Base-by-base conservation (phyloP, 345 rosid species). In the Ceriops tagal region DNA sequence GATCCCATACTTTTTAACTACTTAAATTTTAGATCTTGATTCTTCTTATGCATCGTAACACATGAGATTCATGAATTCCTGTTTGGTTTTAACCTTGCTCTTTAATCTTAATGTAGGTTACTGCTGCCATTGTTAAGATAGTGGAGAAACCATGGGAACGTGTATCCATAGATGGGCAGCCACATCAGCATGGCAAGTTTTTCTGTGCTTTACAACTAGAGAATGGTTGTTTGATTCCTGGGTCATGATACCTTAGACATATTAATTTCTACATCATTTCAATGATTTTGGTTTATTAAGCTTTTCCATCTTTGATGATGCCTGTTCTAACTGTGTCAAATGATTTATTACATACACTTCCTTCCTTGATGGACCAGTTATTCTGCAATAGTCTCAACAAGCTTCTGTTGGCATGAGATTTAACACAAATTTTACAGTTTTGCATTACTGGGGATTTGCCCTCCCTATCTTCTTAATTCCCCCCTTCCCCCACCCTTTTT, bases 131-230 rank as follows among this genome's bases (percentile, higher is more conserved):
- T 16, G 84, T 92, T 28, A 90, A 64, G 62, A 79, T 95, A 71
- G 89, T 81, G 77, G 99, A 95, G 83, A 92, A 92, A 82, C 97
- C 96, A 0, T 95, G 99, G 99, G 96, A 92, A 71, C 96, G 97
- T 5, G 88, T 87, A 9, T 28, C 7, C 30, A 51, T 95, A 7
- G 82, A 84, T 46, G 91, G 91, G 28, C 85, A 92, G 66, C 89
- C 83, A 6, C 97, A 95, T 72, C 71, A 83, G 58, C 99, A 95
- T 70, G 99, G 99, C 65, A 64, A 35, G 43, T 39, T 30, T 53
- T 21, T 28, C 37, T 35, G 24, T 58, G 56, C 51, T 32, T 24
- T 13, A 43, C 20, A 27, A 31, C 2, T 26, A 11, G 15, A 11
- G 4, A 16, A 58, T 27, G 20, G 5, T 46, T 24, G 35, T 56